Base-by-base conservation (phyloP, 2,329 filamentous ascomycete species). In the Pseudocercospora crystallina region DNA sequence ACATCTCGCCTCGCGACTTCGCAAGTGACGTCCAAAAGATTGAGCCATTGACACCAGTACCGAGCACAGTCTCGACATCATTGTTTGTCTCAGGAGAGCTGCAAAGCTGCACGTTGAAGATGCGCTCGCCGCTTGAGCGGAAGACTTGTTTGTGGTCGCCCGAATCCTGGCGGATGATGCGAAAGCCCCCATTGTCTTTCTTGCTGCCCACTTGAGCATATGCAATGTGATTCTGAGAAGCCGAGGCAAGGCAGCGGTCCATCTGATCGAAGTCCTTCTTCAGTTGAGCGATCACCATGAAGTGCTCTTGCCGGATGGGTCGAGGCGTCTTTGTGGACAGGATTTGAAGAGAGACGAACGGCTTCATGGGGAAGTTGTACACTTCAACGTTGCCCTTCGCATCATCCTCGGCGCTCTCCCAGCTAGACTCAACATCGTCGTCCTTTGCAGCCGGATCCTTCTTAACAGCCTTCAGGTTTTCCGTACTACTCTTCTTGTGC, bases 211-310 rank as follows among this genome's bases (percentile, higher is more conserved):
- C 89, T 77, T 96, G 89, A 37, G 90, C 90, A 65, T 97, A 99
- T 5, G 89, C 86, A 71, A 99, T 97, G 73, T 94, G 96, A 53
- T 86, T 87, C 65, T 89, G 85, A 20, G 90, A 92, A 13, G 92
- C 91, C 5, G 91, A 87, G 43, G 92, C 92, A 30, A 99, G 80
- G 57, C 91, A 95, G 59, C 95, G 88, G 67, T 99, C 94, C 56
- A 96, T 86, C 73, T 97, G 94, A 66, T 99, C 94, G 64, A 97
- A 97, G 5, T 96, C 90, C 74, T 97, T 97, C 79, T 96, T 96
- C 58, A 97, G 79, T 51, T 90, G 84, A 44, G 94, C 92, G 66
- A 99, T 94, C 62, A 96, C 90, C 77, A 96, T 88, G 62, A 96
- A 85, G 37, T 86, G 81, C 59, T 92, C 87, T 50, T 89, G 83